phyloP scores from a whole-genome alignment of 352 stramenopile species.

The Elongisporangium prolatum region DNA sequence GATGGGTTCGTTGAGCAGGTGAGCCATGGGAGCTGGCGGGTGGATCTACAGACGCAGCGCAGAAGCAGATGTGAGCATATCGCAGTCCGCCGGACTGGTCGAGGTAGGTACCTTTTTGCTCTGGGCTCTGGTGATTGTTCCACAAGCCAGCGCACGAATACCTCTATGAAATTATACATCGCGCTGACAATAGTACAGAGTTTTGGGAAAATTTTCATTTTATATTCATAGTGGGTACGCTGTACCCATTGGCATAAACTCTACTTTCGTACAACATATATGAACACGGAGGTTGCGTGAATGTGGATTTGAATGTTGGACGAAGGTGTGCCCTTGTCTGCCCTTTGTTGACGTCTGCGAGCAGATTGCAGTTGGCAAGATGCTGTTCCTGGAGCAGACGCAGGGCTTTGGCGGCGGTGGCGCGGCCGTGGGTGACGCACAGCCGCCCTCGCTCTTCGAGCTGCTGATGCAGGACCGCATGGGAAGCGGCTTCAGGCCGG shows the following conservation, averaged over 20 bases:
- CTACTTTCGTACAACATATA: too few relatives aligned
- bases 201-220: neutral
- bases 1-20: slow-evolving; percentile 80
- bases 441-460: slow-evolving; percentile 74
- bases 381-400: slow-evolving; percentile 81
- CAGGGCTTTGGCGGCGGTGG: slow-evolving; percentile 46
- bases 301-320: neutral
- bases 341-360: slow-evolving; percentile 1
- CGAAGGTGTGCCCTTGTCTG: neutral
- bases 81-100: neutral
- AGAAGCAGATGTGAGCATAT: neutral
- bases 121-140: neutral
- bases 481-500: slow-evolving; percentile 66
- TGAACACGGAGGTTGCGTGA: slow-evolving; percentile 4
- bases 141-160: neutral
- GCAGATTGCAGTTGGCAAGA: slow-evolving; percentile 18
- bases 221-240: neutral
- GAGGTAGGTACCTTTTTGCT: neutral
- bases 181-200: neutral
- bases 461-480: slow-evolving; percentile 87
- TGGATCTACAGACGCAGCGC: neutral
- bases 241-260: neutral
- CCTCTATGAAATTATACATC: neutral
- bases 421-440: slow-evolving; percentile 3
- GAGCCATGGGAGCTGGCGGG: slow-evolving; percentile 45